Base-by-base conservation (phyloP, 2,329 filamentous ascomycete species). In the Microcyclospora tardicrescens region DNA sequence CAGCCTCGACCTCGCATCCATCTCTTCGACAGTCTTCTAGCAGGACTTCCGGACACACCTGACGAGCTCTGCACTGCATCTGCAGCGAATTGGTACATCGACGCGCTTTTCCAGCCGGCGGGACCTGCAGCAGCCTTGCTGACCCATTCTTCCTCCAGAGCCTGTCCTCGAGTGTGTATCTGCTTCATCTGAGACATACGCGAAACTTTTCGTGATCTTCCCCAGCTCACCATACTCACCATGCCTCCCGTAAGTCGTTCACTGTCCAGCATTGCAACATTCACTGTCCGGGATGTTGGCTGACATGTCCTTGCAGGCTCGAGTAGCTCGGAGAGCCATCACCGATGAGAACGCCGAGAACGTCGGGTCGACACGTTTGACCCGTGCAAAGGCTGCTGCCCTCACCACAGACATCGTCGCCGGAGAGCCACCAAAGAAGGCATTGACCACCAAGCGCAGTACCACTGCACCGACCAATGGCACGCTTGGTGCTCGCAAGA, bases 261-360 rank as follows among this genome's bases (percentile, higher is more conserved):
- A 13, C 15, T 13, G 10, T 38, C 37, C 32, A 42, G 19, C 8
- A 8, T 5, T 24, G 19, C 5, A 24, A 4, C 5, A 24, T 24
- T 24, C 19, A 4, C 8, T 8, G 8, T 24, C 19, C 4, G 19
- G 38, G 58, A 52, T 36, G 10, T 47, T 47, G 45, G 55, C 61
- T 68, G 69, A 72, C 62, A 24, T 24, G 19, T 24, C 8, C 19
- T n/a, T 24, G 19, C 56, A 80, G 81, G 74, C 72, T 69, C 81
- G 83, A 64, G 70, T 77, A 56, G 76, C 81, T 64, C 74, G 78
- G 61, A 81, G 86, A 65, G 74, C 78, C 61, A 73, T 81, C 55
- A 81, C 81, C 49, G 91, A 93, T 63, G 87, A 95, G 70, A 95
- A 95, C 60, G 89, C 95, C 61, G 91, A 95, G 69, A 63, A 62